These are phyloP conservation scores for Cicer yamashitae DNA, from an alignment of 306 rosid species.

Conservation along the genomic window DNA sequence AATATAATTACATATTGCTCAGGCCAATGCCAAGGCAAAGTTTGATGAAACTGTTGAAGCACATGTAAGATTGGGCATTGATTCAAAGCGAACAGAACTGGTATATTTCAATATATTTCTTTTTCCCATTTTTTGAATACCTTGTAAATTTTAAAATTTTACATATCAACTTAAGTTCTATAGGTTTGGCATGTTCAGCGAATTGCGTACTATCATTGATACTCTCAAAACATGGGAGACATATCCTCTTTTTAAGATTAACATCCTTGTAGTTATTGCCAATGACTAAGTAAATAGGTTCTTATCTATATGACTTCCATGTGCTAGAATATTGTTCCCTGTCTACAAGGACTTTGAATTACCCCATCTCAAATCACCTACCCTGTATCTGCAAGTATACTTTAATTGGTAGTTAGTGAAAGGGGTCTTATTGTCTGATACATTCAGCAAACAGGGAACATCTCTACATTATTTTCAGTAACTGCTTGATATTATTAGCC, in stretches of 20 bases:
- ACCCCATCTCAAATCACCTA: slow-evolving; percentile 8
- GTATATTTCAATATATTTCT: slow-evolving; percentile 48
- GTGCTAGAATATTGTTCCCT: slow-evolving; percentile 17
- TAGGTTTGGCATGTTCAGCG: slow-evolving; percentile 32
- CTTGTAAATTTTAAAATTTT: slow-evolving; percentile 23
- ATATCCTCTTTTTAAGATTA: background rate
- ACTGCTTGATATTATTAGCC: background rate
- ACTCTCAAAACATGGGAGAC: slow-evolving; percentile 19
- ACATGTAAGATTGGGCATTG: slow-evolving; percentile 82
- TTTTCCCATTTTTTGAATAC: slow-evolving; percentile 21
- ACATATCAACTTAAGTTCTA: slow-evolving; percentile 2
- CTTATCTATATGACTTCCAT: background rate
- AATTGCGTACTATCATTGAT: slow-evolving; percentile 24
- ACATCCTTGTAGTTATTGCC: background rate
- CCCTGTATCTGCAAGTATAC: slow-evolving; percentile 10
- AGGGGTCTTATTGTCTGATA: background rate
- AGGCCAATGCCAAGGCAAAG: slow-evolving; percentile 71
- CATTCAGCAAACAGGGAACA: background rate
- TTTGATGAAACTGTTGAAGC: slow-evolving; percentile 98
- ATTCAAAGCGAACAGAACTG: slow-evolving; percentile 79
- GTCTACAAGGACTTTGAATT: background rate
- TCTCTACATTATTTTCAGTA: background rate
- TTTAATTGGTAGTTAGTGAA: slow-evolving; percentile 29
- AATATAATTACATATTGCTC: slow-evolving; percentile 55
- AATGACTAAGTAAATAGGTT: background rate